Percentiles rank a stretch among this genome's conserved stretches.
Conservation (phyloP, 257 asterid genomes). For the Capsicum rhomboideum region DNA sequence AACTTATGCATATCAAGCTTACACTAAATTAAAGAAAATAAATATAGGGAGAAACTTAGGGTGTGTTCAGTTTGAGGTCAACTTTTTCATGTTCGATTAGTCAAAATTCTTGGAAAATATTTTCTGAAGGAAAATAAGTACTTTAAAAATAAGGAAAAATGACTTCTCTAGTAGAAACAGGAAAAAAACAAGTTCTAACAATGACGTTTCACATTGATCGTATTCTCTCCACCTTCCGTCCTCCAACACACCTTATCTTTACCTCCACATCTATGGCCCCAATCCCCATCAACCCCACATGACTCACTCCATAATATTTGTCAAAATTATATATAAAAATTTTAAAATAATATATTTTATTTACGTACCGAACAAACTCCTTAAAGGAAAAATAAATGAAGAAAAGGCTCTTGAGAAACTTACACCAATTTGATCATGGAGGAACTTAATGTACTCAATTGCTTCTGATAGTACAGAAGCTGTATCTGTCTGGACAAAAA, state of each 20-base stretch:
- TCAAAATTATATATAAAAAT: too few relatives aligned
- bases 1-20: not conserved
- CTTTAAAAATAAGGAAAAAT: not conserved
- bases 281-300: not conserved
- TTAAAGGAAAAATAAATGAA: not conserved
- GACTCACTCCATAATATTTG: too few relatives aligned
- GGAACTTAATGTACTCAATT: constrained; percentile 84
- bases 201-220: not conserved
- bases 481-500: constrained; percentile 76
- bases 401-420: constrained; percentile 5
- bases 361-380: not conserved
- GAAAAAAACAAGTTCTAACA: not conserved
- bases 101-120: not conserved
- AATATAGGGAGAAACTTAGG: not conserved
- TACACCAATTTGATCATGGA: constrained; percentile 80
- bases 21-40: not conserved
- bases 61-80: not conserved
- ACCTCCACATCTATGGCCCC: too few relatives aligned
- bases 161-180: not conserved
- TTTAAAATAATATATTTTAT: not conserved
- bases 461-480: constrained; percentile 85
- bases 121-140: not conserved
- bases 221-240: not conserved
- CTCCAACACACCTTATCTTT: not conserved
- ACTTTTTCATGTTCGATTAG: not conserved